Base-by-base conservation (phyloP, 2,329 filamentous ascomycete genomes). In the Chrysoporthe puriensis region DNA sequence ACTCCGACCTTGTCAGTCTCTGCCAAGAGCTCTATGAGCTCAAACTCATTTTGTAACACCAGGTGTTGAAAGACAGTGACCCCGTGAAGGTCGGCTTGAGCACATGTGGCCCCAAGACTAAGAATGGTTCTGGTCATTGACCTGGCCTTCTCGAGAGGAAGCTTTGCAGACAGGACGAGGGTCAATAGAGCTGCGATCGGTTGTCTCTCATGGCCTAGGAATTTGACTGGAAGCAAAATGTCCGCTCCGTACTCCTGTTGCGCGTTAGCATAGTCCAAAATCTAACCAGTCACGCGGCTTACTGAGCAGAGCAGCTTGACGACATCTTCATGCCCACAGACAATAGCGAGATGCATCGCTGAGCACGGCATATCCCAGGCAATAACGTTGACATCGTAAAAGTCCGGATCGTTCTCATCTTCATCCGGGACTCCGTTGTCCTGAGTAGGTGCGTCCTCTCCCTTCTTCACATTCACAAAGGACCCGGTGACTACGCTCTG, bases 291-390 rank as follows among this genome's bases (percentile, higher is more conserved):
- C 26, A 3, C 21, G 57, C 71, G 66, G 18, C 43, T 63, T 43
- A 68, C 57, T 88, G 82, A 43, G 63, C 91, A 90, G 7, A 97
- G 85, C 34, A 88, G 77, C 67, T 89, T 86, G 16, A 95, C 91
- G 13, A 89, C 86, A 4, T 90, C 85, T 36, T 86, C 81, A 71
- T 95, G 89, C 0, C 92, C 92, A 69, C 88, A 86, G 1, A 92
- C 76, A 69, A 96, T 93, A 8, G 93, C 93, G 40, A 94, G 84
- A 76, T 97, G 93, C 5, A 96, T 82, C 1, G 93, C 88, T 14
- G 90, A 91, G 67, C 88, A 87, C 4, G 89, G 88, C 5, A 84
- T 86, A 73, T 96, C 93, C 93, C 93, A 97, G 1, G 92, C 88
- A n/a, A 91, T 75, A 1, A 91, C 86, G 71, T 96, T 90, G 69